Evolutionary conservation across 345 rosid species (phyloP), one percentile per base, ranked within the genome.

Genomic region (Angophora floribunda): DNA sequence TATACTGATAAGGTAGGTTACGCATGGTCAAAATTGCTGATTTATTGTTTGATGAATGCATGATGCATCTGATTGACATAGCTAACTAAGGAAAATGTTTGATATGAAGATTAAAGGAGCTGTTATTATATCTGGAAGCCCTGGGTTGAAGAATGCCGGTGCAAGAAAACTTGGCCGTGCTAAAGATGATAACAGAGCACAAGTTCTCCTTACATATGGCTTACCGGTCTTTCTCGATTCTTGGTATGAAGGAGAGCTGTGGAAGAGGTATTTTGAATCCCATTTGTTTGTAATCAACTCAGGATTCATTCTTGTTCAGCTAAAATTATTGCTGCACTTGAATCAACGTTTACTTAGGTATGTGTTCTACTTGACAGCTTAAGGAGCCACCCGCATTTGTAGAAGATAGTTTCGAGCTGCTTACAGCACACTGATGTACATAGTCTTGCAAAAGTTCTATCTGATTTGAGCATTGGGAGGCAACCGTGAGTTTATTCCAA

Each of bases 111-210:
- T 96, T 52, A 88, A 91, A 87, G 96, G 99, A 91, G 96, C 98
- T 26, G 94, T 93, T 52, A 89, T 96, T 87, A 88, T 97, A 90
- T 96, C 99, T 13, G 99, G 99, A 82, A 96, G 99, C 92, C 99
- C 98, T 2, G 99, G 98, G 57, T 24, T 95, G 52, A 91, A 91
- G 79, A 94, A 93, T 90, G 87, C 79, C 52, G 86, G 86, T 47
- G 93, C 92, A 87, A 96, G 99, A 90, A 96, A 93, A 90, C 84
- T 94, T 86, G 94, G 95, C 85, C 88, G 92, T 88, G 98, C 96
- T 90, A 93, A 90, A 91, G 99, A 97, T 89, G 98, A 95, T 89
- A 93, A 93, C 19, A 92, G 90, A 91, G 96, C 99, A 63, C 87
- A 88, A 24, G 88, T 89, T 59, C 93, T 97, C 85, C 88, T 93